Evolutionary conservation across 768 basidiomycete genomes (phyloP), one percentile per base, ranked within the genome.

Genomic region (Porphyrellus cyaneotinctus): DNA sequence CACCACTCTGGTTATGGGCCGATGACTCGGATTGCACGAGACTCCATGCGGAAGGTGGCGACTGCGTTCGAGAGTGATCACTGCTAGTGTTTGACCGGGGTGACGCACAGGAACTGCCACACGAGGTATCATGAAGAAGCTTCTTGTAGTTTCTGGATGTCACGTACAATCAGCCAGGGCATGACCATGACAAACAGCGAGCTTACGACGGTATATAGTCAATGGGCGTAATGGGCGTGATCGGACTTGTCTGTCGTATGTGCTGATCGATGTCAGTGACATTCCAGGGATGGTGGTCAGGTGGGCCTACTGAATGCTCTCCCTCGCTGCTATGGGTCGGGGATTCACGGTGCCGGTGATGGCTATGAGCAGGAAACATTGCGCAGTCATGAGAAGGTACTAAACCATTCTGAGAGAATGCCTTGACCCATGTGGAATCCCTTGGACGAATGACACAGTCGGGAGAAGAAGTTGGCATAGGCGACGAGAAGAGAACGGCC

Each of bases 1-100:
- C 57, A 14, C 58, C 57, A 49, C 48, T 57, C 52, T 68, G 67
- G 20, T 53, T 36, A 23, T 60, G 62, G 26, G 43, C 42, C 17
- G 68, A 64, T 24, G 70, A 50, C 62, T 74, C 51, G 66, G 75
- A 49, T 60, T 69, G 56, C 53, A 69, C 18, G 69, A 77, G 52
- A 72, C 70, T 41, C 72, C 69, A 59, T 61, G 64, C 69, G 17
- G 77, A 74, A 33, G 78, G 75, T 39, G 75, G 74, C 20, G 81
- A 75, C 52, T 71, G 68, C n/a, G 63, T 65, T 20, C 79, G 75
- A n/a, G 80, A 77, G 44, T 75, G 70, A 47, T 76, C 75, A 58
- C 77, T 79, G 57, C 73, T 70, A 49, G 62, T 53, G 46, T 72
- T 60, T 58, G 69, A 67, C 60, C 61, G 62, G 38, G 67, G 64